phyloP scores from a whole-genome alignment of 306 rosid genomes.

The Cicer cuneatum region DNA sequence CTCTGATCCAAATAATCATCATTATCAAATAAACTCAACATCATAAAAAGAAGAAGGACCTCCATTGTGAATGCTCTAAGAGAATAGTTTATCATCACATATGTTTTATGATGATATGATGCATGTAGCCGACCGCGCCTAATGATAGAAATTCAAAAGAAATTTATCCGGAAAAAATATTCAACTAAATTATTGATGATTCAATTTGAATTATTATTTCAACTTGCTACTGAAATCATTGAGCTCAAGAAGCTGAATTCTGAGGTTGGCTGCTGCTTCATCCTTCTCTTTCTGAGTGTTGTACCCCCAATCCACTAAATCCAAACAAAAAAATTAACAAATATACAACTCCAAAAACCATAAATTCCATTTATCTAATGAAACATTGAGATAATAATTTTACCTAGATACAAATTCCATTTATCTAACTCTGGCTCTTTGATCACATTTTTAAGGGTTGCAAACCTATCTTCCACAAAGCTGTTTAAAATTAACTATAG shows the following conservation, averaged over 20 bases:
- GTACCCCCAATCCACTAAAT: slow-evolving; percentile 82
- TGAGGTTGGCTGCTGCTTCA: slow-evolving; percentile 70
- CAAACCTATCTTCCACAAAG: slow-evolving; percentile 88
- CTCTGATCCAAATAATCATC: slow-evolving; percentile 51
- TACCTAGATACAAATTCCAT: slow-evolving; percentile 91
- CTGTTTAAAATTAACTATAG: slow-evolving; percentile 50
- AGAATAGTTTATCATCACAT: too few relatives aligned
- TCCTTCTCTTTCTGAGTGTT: slow-evolving; percentile 86
- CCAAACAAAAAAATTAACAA: slow-evolving; percentile 37
- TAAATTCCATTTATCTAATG: not conserved
- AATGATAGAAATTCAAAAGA: slow-evolving; percentile 13
- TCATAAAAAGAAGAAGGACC: not conserved
- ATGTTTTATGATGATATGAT: not conserved
- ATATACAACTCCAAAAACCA: not conserved
- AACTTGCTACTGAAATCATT: slow-evolving; percentile 72
- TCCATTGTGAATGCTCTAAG: too few relatives aligned
- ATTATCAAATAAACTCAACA: slow-evolving; percentile 28
- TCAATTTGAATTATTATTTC: slow-evolving; percentile 47
- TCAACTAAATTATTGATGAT: slow-evolving; percentile 10
- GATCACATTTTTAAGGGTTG: slow-evolving; percentile 81
- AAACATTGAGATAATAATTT: slow-evolving; percentile 19
- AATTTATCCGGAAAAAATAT: slow-evolving; percentile 19
- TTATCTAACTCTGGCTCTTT: slow-evolving; percentile 82
- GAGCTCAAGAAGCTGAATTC: slow-evolving; percentile 70
- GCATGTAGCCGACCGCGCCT: not conserved